phyloP scores from a whole-genome alignment of 495 filamentous ascomycete genomes.

The Aspergillus ellipticus region DNA sequence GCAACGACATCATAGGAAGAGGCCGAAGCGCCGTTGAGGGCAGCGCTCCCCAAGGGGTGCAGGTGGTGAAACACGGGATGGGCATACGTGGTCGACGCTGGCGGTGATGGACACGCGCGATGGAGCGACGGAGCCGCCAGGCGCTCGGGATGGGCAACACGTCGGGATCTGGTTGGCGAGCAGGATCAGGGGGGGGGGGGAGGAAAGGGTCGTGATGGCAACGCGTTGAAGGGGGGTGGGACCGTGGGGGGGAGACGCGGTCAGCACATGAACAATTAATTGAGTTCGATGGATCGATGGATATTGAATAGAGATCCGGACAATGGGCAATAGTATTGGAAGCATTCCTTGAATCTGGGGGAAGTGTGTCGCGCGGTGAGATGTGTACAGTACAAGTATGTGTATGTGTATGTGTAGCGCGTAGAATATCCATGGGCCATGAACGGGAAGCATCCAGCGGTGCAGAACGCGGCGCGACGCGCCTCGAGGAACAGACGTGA shows the following conservation, averaged over 20 bases:
- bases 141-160: background rate
- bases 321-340: background rate
- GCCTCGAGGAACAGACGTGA: slow-evolving; percentile 1
- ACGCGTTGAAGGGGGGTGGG: slow-evolving; percentile 5
- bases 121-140: background rate
- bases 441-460: too few relatives aligned
- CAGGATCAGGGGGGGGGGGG: background rate
- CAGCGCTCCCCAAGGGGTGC: background rate
- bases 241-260: slow-evolving; percentile 5
- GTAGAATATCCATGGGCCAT: too few relatives aligned
- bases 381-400: too few relatives aligned
- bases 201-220: slow-evolving; percentile 8
- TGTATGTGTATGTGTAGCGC: too few relatives aligned
- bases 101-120: slow-evolving; percentile 1
- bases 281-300: background rate
- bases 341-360: background rate
- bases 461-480: background rate
- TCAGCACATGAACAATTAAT: background rate
- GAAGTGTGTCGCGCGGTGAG: background rate
- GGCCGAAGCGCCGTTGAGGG: background rate
- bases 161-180: background rate
- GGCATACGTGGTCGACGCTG: slow-evolving; percentile 1
- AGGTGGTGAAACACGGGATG: slow-evolving; percentile 1
- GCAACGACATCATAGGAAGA: background rate
- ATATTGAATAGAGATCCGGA: background rate